phyloP scores from a whole-genome alignment of 2,329 filamentous ascomycete species.

The Trichoderma sp. region DNA sequence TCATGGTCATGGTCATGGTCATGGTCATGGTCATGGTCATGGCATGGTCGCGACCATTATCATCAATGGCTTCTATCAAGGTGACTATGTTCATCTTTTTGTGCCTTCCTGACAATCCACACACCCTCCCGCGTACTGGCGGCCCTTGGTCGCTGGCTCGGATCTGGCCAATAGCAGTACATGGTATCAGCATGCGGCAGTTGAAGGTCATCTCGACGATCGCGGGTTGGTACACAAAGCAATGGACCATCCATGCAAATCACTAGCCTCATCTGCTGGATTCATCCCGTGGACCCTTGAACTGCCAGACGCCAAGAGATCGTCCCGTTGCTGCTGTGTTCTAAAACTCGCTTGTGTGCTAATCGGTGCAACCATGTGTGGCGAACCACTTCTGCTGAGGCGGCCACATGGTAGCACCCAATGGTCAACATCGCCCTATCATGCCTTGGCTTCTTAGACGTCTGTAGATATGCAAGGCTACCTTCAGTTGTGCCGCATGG shows the following conservation, averaged over 20 bases:
- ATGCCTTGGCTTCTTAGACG: background rate
- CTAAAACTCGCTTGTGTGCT: background rate
- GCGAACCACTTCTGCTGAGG: slow-evolving; percentile 2
- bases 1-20: background rate
- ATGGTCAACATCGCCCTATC: background rate
- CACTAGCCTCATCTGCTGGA: background rate
- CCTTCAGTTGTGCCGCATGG: background rate
- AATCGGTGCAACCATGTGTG: background rate
- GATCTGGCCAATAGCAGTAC: background rate
- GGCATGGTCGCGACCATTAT: background rate
- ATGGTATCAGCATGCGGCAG: background rate
- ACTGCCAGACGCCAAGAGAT: background rate
- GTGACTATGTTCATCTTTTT: background rate
- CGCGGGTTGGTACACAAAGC: background rate
- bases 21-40: background rate
- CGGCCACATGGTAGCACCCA: slow-evolving; percentile 5
- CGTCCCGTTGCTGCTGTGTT: background rate
- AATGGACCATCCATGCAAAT: background rate
- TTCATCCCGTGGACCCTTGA: slow-evolving; percentile 1
- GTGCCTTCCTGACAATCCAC: background rate
- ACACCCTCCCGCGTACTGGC: background rate
- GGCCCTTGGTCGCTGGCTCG: background rate
- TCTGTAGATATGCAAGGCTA: slow-evolving; percentile 1
- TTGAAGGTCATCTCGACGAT: background rate
- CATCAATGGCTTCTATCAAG: background rate